Conservation (phyloP, 768 basidiomycete species). For the Lentinula sp. region DNA sequence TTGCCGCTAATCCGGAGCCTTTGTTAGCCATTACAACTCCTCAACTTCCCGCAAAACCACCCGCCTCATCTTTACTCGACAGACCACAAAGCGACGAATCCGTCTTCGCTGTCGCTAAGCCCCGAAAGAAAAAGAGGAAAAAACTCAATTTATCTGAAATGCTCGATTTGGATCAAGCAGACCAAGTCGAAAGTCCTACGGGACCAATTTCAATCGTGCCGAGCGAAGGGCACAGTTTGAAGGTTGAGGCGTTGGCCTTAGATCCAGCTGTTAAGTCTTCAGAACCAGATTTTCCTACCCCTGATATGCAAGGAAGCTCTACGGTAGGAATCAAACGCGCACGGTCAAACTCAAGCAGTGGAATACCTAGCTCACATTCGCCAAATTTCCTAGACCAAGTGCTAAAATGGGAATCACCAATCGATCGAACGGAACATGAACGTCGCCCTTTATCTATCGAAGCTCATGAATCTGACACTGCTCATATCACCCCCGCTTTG, state of each 20-base stretch:
- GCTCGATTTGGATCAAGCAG: conserved; percentile 22
- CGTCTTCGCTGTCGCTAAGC: background rate
- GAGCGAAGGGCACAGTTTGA: background rate
- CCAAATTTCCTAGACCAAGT: background rate
- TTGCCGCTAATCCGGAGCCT: background rate
- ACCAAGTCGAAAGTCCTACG: conserved; percentile 14
- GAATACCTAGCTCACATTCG: background rate
- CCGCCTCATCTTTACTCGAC: background rate
- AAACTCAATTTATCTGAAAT: conserved; percentile 20
- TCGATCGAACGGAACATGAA: background rate
- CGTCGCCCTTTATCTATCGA: too few species aligned
- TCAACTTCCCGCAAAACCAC: background rate
- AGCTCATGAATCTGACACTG: too few species aligned
- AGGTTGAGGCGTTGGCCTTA: background rate
- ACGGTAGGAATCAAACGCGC: background rate
- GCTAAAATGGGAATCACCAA: background rate
- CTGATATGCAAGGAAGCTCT: background rate
- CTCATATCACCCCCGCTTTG: background rate
- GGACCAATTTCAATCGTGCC: background rate
- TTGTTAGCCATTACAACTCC: background rate
- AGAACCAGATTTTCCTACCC: background rate
- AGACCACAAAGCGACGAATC: background rate
- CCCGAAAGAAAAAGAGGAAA: conserved; percentile 22
- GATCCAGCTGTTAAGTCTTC: background rate
- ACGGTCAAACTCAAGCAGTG: background rate